Percentiles rank a stretch among this genome's conserved stretches.
Conservation (phyloP, 257 asterid genomes). For the Solanum acaule region DNA sequence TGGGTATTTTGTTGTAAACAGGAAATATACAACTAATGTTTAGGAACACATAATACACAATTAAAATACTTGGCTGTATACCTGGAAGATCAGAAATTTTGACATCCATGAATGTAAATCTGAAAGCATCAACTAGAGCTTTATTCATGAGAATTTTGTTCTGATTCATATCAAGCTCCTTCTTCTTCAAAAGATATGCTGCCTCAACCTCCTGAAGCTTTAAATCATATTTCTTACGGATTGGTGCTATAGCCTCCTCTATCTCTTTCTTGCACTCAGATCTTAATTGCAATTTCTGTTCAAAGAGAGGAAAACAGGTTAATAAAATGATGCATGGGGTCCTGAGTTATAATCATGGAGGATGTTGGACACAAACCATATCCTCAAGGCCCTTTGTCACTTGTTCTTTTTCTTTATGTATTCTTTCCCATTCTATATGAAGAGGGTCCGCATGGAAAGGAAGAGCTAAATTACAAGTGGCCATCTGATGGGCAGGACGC, state of each 20-base stretch:
- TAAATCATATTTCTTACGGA: constrained; percentile 5
- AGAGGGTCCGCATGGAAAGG: constrained; percentile 18
- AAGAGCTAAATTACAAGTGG: constrained; percentile 7
- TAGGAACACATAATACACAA: background rate
- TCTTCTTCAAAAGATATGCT: constrained; percentile 1
- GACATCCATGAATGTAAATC: constrained; percentile 4
- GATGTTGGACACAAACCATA: background rate
- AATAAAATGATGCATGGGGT: background rate
- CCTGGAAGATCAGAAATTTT: background rate
- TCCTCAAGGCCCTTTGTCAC: constrained; percentile 18
- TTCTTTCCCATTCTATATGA: constrained; percentile 18
- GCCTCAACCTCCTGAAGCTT: constrained; percentile 13
- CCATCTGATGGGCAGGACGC: constrained; percentile 16
- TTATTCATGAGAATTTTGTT: constrained; percentile 9
- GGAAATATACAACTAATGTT: background rate
- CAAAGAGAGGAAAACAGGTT: background rate
- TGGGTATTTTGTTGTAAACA: background rate
- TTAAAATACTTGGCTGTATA: background rate
- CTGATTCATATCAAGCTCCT: constrained; percentile 8
- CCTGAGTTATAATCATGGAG: background rate
- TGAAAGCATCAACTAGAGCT: constrained; percentile 7
- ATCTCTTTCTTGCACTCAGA: constrained; percentile 10
- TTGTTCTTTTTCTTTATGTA: constrained; percentile 17
- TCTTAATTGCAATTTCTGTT: constrained; percentile 9
- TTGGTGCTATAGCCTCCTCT: background rate